Percentiles rank a stretch among this genome's conserved stretches.
Conservation (phyloP, 164 flowering plant genomes). For the Macadamia integrifolia region DNA sequence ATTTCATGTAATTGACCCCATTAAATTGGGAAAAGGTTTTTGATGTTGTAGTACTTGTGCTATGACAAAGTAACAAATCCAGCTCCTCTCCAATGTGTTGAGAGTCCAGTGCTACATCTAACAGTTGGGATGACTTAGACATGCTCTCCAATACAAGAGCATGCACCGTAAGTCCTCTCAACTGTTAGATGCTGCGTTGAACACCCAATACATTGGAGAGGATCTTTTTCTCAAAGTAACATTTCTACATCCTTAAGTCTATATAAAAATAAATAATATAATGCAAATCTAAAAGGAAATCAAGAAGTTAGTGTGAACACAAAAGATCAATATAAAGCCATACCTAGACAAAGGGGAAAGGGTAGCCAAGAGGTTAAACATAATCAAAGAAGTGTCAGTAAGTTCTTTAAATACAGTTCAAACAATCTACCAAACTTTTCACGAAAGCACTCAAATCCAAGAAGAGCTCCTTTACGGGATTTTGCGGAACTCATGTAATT, state of each 20-base stretch:
- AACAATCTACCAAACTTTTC: constrained; percentile 89
- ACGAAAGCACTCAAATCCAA: constrained; percentile 98
- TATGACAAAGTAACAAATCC: too few species aligned
- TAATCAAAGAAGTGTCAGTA: constrained; percentile 6
- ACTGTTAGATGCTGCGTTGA: too few species aligned
- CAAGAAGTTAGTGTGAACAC: not conserved
- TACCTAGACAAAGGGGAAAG: constrained; percentile 41
- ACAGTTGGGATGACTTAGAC: too few species aligned
- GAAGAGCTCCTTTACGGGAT: constrained; percentile 88
- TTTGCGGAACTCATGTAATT: constrained; percentile 80
- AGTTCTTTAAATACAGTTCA: constrained; percentile 73
- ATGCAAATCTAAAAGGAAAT: not conserved
- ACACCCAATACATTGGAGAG: too few species aligned
- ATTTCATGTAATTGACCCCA: too few species aligned
- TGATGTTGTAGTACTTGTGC: too few species aligned
- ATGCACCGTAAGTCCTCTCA: too few species aligned
- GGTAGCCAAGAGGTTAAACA: not conserved
- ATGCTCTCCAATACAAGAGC: too few species aligned
- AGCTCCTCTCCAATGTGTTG: too few species aligned
- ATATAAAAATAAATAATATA: not conserved
- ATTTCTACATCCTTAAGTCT: not conserved
- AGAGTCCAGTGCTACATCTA: too few species aligned
- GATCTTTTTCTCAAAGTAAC: too few species aligned
- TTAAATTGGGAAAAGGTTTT: too few species aligned
- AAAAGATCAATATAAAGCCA: constrained; percentile 16